phyloP scores from a whole-genome alignment of 2,329 filamentous ascomycete genomes.

The Coniella lustricola region DNA sequence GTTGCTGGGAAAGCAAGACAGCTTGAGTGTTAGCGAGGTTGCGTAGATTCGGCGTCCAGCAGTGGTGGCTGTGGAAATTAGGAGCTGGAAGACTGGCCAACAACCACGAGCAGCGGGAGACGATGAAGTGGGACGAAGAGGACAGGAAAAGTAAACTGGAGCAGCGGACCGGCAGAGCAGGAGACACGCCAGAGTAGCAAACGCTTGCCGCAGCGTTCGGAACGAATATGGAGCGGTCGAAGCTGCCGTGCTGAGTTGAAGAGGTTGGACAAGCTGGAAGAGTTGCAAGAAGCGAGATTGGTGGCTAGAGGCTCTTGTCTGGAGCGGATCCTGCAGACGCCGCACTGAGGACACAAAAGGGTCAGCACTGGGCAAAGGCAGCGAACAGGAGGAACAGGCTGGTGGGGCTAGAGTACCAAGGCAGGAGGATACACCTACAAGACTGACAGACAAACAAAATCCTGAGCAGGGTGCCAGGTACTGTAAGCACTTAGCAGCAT shows the following conservation, averaged over 20 bases:
- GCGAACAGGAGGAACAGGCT: not conserved
- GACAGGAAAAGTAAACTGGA: no score
- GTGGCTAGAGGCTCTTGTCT: not conserved
- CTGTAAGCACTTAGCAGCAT: no score
- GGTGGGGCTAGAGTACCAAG: not conserved
- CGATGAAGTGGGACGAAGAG: no score
- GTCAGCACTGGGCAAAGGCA: not conserved
- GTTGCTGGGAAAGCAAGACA: not conserved
- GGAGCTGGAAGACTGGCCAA: no score
- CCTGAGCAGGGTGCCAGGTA: no score
- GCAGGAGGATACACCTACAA: not conserved
- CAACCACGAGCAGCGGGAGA: no score
- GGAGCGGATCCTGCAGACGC: conserved; percentile 1
- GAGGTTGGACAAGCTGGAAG: not conserved
- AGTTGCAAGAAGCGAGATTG: not conserved
- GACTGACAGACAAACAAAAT: no score
- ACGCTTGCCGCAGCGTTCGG: not conserved
- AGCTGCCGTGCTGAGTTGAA: not conserved
- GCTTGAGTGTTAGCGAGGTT: not conserved
- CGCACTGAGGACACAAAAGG: not conserved
- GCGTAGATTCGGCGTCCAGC: not conserved
- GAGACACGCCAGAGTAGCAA: not conserved
- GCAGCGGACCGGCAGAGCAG: no score
- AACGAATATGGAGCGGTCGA: not conserved
- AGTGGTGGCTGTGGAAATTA: not conserved